phyloP scores from a whole-genome alignment of 2,329 filamentous ascomycete species.

The Aspergillus sp. region DNA sequence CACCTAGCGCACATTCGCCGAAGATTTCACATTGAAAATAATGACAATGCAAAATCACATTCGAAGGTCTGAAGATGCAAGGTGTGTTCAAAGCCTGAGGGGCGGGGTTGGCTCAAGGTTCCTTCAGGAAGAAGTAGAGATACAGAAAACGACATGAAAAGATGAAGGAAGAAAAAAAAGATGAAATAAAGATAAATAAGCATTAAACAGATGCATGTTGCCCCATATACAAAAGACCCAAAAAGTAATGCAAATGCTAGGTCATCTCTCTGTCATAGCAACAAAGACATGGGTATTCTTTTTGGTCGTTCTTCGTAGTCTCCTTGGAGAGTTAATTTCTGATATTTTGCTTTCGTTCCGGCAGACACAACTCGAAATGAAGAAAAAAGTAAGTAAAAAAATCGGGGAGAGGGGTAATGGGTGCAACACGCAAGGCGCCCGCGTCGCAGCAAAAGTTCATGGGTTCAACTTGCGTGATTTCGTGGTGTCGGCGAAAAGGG shows the following conservation, averaged over 20 bases:
- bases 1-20: background rate
- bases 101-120: background rate
- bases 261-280: conserved; percentile 40
- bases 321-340: conserved; percentile 32
- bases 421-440: conserved; percentile 33
- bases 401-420: conserved; percentile 21
- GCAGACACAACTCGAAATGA: conserved; percentile 26
- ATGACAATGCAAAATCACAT: background rate
- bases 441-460: conserved; percentile 29
- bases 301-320: conserved; percentile 44
- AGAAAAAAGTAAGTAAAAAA: conserved; percentile 18
- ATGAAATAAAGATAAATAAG: conserved; percentile 27
- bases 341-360: conserved; percentile 27
- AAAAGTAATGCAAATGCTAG: conserved; percentile 44
- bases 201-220: conserved; percentile 34
- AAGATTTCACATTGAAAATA: background rate
- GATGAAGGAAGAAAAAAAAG: conserved; percentile 22
- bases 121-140: conserved; percentile 8
- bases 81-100: background rate
- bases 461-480: conserved; percentile 34
- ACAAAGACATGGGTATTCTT: conserved; percentile 33
- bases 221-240: conserved; percentile 39
- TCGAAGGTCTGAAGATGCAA: background rate
- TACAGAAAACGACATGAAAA: conserved; percentile 14
- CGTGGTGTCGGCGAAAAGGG: conserved; percentile 33